phyloP scores from a whole-genome alignment of 1,139 yeast species.

The Saccharomyces hybrid region DNA sequence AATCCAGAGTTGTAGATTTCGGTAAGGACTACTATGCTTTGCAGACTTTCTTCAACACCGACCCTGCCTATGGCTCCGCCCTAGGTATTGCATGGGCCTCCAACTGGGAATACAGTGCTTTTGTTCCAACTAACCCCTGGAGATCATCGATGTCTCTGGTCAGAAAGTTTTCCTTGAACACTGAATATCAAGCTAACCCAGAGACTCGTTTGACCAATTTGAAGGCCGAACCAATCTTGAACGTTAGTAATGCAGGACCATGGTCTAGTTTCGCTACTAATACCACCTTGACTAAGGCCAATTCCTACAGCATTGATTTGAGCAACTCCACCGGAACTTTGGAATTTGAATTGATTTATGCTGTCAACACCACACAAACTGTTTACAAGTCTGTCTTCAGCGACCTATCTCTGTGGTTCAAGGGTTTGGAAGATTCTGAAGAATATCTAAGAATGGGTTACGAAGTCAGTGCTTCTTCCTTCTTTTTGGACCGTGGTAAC shows the following conservation, averaged over 20 bases:
- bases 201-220: constrained; percentile 20
- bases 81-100: constrained; percentile 37
- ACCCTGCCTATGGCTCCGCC: constrained; percentile 16
- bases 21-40: constrained; percentile 36
- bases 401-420: constrained; percentile 13
- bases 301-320: background rate
- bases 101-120: constrained; percentile 35
- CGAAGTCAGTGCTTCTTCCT: constrained; percentile 18
- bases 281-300: background rate
- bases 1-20: constrained; percentile 29
- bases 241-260: constrained; percentile 2
- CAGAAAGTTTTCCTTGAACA: constrained; percentile 27
- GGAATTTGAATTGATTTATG: constrained; percentile 15
- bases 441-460: constrained; percentile 20
- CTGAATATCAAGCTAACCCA: constrained; percentile 23
- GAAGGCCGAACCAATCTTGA: constrained; percentile 23
- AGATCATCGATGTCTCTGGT: constrained; percentile 32
- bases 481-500: constrained; percentile 23
- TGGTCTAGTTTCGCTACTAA: background rate
- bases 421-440: constrained; percentile 10
- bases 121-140: constrained; percentile 33
- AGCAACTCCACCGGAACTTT: background rate
- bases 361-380: constrained; percentile 10
- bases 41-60: constrained; percentile 29
- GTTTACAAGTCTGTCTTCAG: constrained; percentile 10